phyloP scores from a whole-genome alignment of 2,329 filamentous ascomycete species.

The Penicillium verrucosum region DNA sequence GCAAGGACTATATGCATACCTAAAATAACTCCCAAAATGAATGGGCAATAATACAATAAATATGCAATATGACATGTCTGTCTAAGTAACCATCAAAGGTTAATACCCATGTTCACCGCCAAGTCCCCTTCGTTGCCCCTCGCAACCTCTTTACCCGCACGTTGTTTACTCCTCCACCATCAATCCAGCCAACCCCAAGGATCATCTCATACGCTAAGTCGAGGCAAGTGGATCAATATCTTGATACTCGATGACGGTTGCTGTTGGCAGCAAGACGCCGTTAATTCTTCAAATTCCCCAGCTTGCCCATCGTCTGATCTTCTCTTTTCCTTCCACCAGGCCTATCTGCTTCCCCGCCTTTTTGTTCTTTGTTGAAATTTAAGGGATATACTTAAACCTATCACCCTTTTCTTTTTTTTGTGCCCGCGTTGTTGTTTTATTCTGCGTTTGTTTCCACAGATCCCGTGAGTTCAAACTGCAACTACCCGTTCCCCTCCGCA shows the following conservation, averaged over 20 bases:
- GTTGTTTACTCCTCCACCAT: constrained; percentile 33
- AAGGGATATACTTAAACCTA: neutral
- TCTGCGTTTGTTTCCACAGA: constrained; percentile 16
- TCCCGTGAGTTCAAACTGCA: constrained; percentile 21
- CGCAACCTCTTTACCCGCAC: constrained; percentile 30
- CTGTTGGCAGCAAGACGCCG: constrained; percentile 20
- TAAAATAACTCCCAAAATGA: neutral
- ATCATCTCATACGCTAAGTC: constrained; percentile 20
- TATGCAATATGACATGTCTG: constrained; percentile 9
- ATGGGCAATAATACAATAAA: constrained; percentile 5
- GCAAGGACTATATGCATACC: constrained; percentile 3
- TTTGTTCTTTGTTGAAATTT: constrained; percentile 5
- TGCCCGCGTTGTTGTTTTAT: constrained; percentile 14
- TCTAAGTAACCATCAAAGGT: neutral
- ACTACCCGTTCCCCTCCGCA: constrained; percentile 12
- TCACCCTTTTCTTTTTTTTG: neutral
- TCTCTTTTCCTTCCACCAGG: constrained; percentile 13
- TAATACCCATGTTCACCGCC: constrained; percentile 21
- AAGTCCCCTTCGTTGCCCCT: constrained; percentile 30
- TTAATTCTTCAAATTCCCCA: constrained; percentile 30
- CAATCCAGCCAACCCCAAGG: constrained; percentile 27
- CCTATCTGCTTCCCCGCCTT: constrained; percentile 2
- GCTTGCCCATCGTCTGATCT: constrained; percentile 13
- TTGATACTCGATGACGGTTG: constrained; percentile 26
- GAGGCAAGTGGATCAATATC: constrained; percentile 19